Conservation (phyloP, 768 basidiomycete species). For the Suillus brevipes region DNA sequence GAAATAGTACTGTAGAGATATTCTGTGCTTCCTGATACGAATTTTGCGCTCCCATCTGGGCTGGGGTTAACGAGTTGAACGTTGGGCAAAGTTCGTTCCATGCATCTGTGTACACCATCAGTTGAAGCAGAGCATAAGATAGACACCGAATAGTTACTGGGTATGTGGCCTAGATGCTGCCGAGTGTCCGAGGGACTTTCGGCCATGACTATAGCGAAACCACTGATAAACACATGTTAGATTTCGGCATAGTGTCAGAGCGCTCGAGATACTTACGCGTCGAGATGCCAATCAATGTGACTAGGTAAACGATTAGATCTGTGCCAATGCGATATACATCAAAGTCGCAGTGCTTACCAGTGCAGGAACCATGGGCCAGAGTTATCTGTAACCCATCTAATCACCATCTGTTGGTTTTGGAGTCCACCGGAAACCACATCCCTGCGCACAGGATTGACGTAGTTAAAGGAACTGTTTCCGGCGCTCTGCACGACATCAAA, state of each 20-base stretch:
- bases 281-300: slow-evolving; percentile 56
- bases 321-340: background rate
- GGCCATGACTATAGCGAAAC: slow-evolving; percentile 8
- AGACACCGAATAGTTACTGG: background rate
- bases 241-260: slow-evolving; percentile 4
- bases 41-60: slow-evolving; percentile 25
- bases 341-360: slow-evolving; percentile 25
- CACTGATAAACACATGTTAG: background rate
- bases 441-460: slow-evolving; percentile 27
- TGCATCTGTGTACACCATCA: slow-evolving; percentile 16
- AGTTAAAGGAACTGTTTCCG: slow-evolving; percentile 24
- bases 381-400: slow-evolving; percentile 53
- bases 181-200: slow-evolving; percentile 5
- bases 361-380: slow-evolving; percentile 54
- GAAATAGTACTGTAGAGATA: slow-evolving; percentile 19
- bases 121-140: no score
- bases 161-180: background rate
- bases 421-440: slow-evolving; percentile 15
- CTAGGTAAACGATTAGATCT: slow-evolving; percentile 21
- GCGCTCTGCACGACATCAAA: slow-evolving; percentile 31
- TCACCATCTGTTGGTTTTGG: slow-evolving; percentile 40
- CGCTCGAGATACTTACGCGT: slow-evolving; percentile 29
- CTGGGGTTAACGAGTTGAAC: slow-evolving; percentile 19
- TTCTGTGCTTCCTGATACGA: slow-evolving; percentile 22
- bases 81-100: slow-evolving; percentile 29